phyloP scores from a whole-genome alignment of 176 grass and related monocot species.

The Aegilops umbellulata region DNA sequence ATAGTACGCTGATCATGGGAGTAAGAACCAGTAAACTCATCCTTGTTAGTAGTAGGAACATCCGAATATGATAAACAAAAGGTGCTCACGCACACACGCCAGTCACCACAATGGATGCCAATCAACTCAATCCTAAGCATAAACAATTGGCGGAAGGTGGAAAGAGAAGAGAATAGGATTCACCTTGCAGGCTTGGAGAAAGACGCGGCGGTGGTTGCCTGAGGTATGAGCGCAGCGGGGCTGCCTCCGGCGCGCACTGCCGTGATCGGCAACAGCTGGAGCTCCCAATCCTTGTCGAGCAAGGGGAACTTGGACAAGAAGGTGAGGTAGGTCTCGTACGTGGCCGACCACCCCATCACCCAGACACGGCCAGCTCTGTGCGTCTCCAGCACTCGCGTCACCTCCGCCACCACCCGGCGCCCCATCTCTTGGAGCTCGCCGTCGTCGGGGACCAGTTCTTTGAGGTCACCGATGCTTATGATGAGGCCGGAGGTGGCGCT shows the following conservation, averaged over 20 bases:
- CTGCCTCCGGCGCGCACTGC: slow-evolving; percentile 24
- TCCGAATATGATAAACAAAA: no score
- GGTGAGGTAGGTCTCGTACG: slow-evolving; percentile 82
- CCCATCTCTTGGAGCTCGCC: slow-evolving; percentile 35
- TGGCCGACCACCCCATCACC: slow-evolving; percentile 89
- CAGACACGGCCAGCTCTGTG: slow-evolving; percentile 39
- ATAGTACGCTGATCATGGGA: neutral
- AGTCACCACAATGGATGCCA: neutral
- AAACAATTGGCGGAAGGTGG: slow-evolving; percentile 2
- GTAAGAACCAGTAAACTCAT: neutral
- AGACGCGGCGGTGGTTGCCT: neutral
- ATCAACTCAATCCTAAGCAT: neutral
- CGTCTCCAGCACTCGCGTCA: slow-evolving; percentile 70
- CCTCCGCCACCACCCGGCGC: slow-evolving; percentile 50
- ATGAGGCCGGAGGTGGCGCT: slow-evolving; percentile 35
- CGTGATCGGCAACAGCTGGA: slow-evolving; percentile 85
- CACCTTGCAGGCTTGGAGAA: slow-evolving; percentile 59
- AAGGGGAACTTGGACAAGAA: slow-evolving; percentile 89
- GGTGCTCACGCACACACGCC: neutral
- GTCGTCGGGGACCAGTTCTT: slow-evolving; percentile 47
- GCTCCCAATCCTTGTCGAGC: slow-evolving; percentile 87
- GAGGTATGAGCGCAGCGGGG: neutral
- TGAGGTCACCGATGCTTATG: slow-evolving; percentile 81
- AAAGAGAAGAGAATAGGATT: neutral
- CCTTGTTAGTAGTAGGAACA: neutral